Evolutionary conservation across 345 rosid genomes (phyloP).

Genomic region (Draba incana): DNA sequence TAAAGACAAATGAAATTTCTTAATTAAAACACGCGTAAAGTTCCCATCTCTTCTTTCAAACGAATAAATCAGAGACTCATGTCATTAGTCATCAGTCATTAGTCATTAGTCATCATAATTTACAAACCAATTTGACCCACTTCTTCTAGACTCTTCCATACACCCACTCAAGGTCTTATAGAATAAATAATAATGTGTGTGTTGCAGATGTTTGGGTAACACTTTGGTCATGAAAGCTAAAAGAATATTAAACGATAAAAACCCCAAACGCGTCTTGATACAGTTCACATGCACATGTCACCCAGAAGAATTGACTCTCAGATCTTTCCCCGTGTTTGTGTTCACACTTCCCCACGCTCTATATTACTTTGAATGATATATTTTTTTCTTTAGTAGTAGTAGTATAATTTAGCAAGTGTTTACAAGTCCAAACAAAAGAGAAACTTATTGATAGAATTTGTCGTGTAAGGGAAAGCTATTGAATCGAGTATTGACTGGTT

Average conservation of each 20-base stretch:
- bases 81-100: slow-evolving; percentile 5
- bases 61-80: background rate
- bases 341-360: slow-evolving; percentile 36
- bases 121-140: background rate
- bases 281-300: slow-evolving; percentile 40
- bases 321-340: slow-evolving; percentile 30
- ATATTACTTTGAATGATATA: background rate
- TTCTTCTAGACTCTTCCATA: slow-evolving; percentile 34
- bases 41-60: background rate
- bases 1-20: background rate
- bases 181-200: slow-evolving; percentile 15
- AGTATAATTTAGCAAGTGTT: background rate
- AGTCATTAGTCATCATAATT: slow-evolving; percentile 9
- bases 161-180: slow-evolving; percentile 17
- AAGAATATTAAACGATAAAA: slow-evolving; percentile 17
- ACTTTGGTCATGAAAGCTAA: slow-evolving; percentile 23
- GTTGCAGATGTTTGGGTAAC: slow-evolving; percentile 27
- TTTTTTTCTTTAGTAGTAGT: too few relatives aligned
- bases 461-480: slow-evolving; percentile 9
- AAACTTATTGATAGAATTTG: slow-evolving; percentile 11
- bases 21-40: slow-evolving; percentile 20
- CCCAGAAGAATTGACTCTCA: slow-evolving; percentile 35
- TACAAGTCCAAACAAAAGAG: background rate
- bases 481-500: slow-evolving; percentile 29
- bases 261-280: slow-evolving; percentile 37